phyloP scores from a whole-genome alignment of 2,329 filamentous ascomycete species.

The Botryotinia calthae region DNA sequence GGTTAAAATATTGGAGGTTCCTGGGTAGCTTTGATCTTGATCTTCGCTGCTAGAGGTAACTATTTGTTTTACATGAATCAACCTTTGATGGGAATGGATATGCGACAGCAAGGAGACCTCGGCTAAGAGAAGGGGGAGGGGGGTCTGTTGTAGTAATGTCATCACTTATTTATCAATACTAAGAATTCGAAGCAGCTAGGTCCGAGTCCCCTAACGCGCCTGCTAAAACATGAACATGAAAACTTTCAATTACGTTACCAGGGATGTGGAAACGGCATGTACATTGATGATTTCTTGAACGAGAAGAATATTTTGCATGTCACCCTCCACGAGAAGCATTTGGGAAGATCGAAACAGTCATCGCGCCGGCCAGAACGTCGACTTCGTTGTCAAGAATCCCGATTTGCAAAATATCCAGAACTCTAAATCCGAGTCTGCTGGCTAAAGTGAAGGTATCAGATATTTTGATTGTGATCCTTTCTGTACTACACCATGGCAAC shows the following conservation, averaged over 20 bases:
- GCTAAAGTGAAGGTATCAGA: neutral
- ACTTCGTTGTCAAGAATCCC: neutral
- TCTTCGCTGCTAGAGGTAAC: neutral
- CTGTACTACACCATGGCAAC: neutral
- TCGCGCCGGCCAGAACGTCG: neutral
- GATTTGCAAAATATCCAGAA: accelerated
- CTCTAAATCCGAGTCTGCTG: neutral
- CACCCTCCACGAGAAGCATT: neutral
- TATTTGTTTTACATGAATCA: neutral
- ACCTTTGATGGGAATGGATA: neutral
- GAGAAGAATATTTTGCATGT: neutral
- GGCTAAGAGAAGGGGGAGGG: neutral
- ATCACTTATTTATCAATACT: neutral
- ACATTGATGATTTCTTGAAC: too few species aligned
- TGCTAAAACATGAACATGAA: too few species aligned
- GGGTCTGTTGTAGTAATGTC: neutral
- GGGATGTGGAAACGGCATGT: too few species aligned
- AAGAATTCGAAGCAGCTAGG: neutral
- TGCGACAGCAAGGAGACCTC: neutral
- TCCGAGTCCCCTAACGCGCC: too few species aligned
- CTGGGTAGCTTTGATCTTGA: accelerated
- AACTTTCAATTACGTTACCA: too few species aligned
- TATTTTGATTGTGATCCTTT: neutral
- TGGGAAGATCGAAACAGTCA: neutral
- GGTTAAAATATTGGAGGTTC: neutral